Evolutionary conservation across 75 land plant genomes (phyloP), one percentile per base, ranked within the genome.

Genomic region (Sequoiadendron giganteum): DNA sequence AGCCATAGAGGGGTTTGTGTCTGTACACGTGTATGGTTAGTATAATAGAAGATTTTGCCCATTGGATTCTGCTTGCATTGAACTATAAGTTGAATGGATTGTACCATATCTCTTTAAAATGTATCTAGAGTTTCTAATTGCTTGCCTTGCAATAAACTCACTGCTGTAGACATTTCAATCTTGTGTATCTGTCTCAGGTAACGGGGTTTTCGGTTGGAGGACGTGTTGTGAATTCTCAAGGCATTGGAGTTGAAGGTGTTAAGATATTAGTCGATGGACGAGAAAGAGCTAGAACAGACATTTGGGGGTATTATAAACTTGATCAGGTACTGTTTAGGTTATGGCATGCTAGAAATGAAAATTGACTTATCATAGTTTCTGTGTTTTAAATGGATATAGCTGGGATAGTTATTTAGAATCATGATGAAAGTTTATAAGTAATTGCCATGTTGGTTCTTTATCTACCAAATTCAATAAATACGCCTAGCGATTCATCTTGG

Each of bases 121-220:
- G 21, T 81, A 5, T 81, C 45, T 45, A 14, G 49, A 45, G 30
- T 32, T 25, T 45, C 14, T 45, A 81, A 45, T 28, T 21, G 47
- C 19, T 9, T 45, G 13, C 11, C 11, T 80, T 81, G 49, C 48
- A 81, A n/a, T 14, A 47, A 82, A 3, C 0, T 43, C 48, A 82
- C 48, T 13, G 3, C 47, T 6, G 3, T 79, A 28, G 47, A n/a
- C 48, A 82, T 82, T 47, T 82, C 28, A 76, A 75, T 25, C 40
- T 40, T 85, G n/a, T 42, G 16, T 85, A 54, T 85, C 28, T 85
- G 25, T 56, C 86, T 55, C 80, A 97, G 99, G 98, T 98, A 16
- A 98, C 99, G 88, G 99, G 99, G 55, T 98, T 98, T 90, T 98
- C 99, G 85, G 92, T 98, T 91, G 98, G 99, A 28, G 99, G 99